A percentile compares a stretch with the other conserved stretches of the same genome.
Conservation (phyloP, 768 basidiomycete species). For the Rhodosporidiobolus odoratus region DNA sequence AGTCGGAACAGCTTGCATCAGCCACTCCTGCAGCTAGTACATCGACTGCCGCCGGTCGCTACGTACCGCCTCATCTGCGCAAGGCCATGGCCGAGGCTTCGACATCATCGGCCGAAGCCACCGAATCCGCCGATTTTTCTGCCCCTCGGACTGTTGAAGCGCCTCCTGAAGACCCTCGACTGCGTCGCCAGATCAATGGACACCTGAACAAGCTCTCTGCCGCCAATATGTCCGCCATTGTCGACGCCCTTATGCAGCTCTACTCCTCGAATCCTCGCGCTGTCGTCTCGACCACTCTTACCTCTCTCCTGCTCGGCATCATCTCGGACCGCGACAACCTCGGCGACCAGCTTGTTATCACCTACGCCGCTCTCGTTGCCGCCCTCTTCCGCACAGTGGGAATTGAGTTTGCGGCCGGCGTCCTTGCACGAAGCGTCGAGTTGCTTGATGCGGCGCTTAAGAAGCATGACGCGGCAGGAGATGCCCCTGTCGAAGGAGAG, state of each 20-base stretch:
- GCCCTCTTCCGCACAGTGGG: slow-evolving; percentile 30
- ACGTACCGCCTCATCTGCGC: slow-evolving; percentile 77
- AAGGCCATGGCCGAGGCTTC: slow-evolving; percentile 9
- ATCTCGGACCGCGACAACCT: slow-evolving; percentile 38
- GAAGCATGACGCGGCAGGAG: slow-evolving; percentile 7
- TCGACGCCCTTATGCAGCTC: slow-evolving; percentile 24
- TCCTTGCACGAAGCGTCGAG: slow-evolving; percentile 16
- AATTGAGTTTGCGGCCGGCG: slow-evolving; percentile 35
- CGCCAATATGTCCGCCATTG: slow-evolving; percentile 35
- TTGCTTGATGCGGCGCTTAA: slow-evolving; percentile 22
- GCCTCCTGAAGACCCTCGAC: slow-evolving; percentile 32
- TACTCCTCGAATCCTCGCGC: slow-evolving; percentile 37
- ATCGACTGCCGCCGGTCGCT: slow-evolving; percentile 47
- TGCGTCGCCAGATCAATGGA: slow-evolving; percentile 36
- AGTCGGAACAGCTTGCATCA: slow-evolving; percentile 17
- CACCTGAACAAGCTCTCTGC: slow-evolving; percentile 41
- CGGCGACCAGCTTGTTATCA: slow-evolving; percentile 37
- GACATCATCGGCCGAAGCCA: not conserved
- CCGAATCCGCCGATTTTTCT: slow-evolving; percentile 1
- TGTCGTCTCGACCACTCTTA: slow-evolving; percentile 26
- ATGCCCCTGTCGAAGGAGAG: not conserved
- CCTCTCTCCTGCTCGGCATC: slow-evolving; percentile 36
- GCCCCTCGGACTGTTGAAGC: slow-evolving; percentile 5
- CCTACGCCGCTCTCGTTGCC: slow-evolving; percentile 36
- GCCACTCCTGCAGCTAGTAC: not conserved